Evolutionary conservation across 2,329 filamentous ascomycete genomes (phyloP).

Genomic region (Fusarium newnesense): DNA sequence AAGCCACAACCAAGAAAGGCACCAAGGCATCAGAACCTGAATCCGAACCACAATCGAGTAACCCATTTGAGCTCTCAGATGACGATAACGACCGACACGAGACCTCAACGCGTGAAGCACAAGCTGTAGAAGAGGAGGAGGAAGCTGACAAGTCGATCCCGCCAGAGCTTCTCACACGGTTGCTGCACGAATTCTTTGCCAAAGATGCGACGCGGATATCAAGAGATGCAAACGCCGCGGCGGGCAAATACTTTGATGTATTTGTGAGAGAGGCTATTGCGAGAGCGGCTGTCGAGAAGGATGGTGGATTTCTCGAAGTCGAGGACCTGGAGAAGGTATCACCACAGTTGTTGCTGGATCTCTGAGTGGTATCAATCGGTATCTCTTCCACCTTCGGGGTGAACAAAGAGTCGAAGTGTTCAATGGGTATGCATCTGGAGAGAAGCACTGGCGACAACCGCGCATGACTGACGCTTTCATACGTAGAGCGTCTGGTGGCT

Average conservation of each 20-base stretch:
- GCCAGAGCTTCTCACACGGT: conserved; percentile 75
- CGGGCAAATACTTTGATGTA: conserved; percentile 88
- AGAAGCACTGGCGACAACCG: too few relatives aligned
- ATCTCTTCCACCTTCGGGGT: neutral
- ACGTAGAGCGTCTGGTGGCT: neutral
- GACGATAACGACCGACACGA: conserved; percentile 31
- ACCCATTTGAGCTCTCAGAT: conserved; percentile 52
- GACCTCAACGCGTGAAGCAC: conserved; percentile 39
- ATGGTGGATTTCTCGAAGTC: conserved; percentile 79
- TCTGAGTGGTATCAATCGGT: conserved; percentile 58
- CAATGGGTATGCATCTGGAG: neutral
- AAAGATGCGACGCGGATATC: conserved; percentile 77
- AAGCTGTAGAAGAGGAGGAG: conserved; percentile 45
- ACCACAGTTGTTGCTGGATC: conserved; percentile 86
- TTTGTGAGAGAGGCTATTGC: conserved; percentile 92
- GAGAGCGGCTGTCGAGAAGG: conserved; percentile 77
- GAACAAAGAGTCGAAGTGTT: neutral
- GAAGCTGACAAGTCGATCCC: conserved; percentile 68
- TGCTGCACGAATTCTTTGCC: conserved; percentile 84
- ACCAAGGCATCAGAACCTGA: conserved; percentile 35
- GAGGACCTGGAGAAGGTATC: conserved; percentile 91
- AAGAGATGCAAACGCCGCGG: conserved; percentile 78
- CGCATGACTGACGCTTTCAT: neutral
- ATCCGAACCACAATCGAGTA: conserved; percentile 45
- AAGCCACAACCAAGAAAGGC: conserved; percentile 41